These are phyloP conservation scores for Carpinus fangiana DNA, from an alignment of 306 rosid species.

Conservation along the genomic window DNA sequence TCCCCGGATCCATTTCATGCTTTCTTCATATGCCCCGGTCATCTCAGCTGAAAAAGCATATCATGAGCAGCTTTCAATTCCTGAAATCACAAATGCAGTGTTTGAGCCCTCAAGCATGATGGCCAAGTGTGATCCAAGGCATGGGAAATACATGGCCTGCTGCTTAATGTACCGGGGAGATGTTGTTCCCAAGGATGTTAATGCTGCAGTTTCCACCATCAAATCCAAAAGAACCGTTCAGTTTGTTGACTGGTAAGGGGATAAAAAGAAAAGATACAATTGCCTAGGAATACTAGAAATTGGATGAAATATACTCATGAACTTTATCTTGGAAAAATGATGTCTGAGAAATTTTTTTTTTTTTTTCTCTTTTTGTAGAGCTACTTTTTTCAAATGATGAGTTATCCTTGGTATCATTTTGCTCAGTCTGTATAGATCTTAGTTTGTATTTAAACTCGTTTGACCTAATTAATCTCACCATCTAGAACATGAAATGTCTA, in stretches of 20 bases:
- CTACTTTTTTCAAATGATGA: background rate
- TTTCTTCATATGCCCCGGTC: constrained; percentile 93
- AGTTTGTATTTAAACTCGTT: background rate
- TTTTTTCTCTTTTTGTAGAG: background rate
- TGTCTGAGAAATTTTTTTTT: no score
- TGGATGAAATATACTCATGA: background rate
- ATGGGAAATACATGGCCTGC: constrained; percentile 99
- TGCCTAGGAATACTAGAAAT: background rate
- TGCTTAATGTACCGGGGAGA: constrained; percentile 98
- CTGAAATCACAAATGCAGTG: constrained; percentile 96
- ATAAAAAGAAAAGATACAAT: no score
- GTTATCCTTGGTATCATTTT: background rate
- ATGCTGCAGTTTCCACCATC: constrained; percentile 92
- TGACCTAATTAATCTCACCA: background rate
- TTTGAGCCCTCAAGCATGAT: constrained; percentile 98
- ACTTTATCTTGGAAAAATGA: background rate
- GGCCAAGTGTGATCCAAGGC: constrained; percentile 99
- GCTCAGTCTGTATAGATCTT: background rate
- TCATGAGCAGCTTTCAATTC: constrained; percentile 93
- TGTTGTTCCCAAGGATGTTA: constrained; percentile 98
- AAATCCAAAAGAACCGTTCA: constrained; percentile 96
- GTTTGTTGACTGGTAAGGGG: constrained; percentile 86
- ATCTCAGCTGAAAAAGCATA: constrained; percentile 97
- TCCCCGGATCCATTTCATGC: constrained; percentile 97
- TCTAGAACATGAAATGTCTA: background rate